Evolutionary conservation across 208 protist species (phyloP).

Genomic region (Leishmania arabica): DNA sequence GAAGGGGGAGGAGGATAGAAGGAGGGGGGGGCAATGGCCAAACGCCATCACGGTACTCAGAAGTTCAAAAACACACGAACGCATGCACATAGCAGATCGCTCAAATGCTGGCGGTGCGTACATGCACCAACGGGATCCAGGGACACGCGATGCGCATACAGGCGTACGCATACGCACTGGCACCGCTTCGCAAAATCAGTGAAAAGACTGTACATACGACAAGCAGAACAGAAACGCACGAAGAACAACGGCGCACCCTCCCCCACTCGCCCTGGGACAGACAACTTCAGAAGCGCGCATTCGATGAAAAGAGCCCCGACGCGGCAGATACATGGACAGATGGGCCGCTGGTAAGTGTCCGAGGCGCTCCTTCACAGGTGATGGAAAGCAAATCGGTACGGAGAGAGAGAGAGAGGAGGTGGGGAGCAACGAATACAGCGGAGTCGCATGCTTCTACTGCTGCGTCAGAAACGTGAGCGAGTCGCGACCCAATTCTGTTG

Average conservation of each 20-base stretch:
- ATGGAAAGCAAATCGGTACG: background rate
- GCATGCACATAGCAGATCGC: background rate
- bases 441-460: conserved; percentile 14
- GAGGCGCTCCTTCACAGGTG: background rate
- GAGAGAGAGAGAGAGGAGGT: background rate
- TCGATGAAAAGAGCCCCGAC: background rate
- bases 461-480: conserved; percentile 57
- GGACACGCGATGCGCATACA: background rate
- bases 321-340: background rate
- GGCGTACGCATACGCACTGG: background rate
- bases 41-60: background rate
- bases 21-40: background rate
- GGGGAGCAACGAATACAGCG: background rate
- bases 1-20: background rate
- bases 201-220: conserved; percentile 8
- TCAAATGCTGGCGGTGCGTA: background rate
- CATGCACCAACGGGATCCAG: background rate
- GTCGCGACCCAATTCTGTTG: conserved; percentile 4
- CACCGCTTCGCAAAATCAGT: background rate
- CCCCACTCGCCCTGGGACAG: background rate
- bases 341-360: no score
- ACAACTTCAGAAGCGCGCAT: background rate
- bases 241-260: background rate
- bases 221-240: background rate
- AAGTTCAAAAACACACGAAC: background rate